Conservation (phyloP, 2,329 filamentous ascomycete species). For the Sporothrix sp. region DNA sequence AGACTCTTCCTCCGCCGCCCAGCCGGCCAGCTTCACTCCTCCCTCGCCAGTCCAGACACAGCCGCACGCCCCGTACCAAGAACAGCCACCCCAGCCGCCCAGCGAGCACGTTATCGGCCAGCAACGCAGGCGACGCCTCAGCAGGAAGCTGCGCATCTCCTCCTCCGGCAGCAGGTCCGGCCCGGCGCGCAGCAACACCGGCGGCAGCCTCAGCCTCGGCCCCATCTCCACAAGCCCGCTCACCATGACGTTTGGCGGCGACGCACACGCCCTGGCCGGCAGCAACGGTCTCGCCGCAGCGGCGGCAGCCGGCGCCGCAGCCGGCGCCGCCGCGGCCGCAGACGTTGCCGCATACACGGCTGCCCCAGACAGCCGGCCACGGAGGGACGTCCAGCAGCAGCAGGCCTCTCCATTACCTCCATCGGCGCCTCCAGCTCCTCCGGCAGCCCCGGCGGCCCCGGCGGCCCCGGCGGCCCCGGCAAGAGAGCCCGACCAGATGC, state of each 20-base stretch:
- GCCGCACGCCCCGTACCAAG: neutral
- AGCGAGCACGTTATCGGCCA: neutral
- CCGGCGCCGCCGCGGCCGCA: neutral
- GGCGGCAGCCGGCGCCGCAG: neutral
- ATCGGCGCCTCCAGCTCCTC: neutral
- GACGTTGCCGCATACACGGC: neutral
- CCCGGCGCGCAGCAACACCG: neutral
- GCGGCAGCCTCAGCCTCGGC: neutral
- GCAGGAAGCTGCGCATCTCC: too few species aligned
- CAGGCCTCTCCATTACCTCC: too few species aligned
- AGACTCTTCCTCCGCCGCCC: neutral
- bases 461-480: too few species aligned
- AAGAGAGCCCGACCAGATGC: too few species aligned
- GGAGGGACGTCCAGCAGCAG: neutral
- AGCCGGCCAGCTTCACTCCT: neutral
- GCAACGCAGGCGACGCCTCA: slow-evolving; percentile 1
- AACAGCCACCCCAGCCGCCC: neutral
- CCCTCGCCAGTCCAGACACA: neutral
- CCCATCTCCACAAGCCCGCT: slow-evolving; percentile 5
- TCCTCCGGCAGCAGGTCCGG: neutral
- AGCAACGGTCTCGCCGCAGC: neutral
- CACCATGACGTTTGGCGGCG: neutral
- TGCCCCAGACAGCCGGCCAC: neutral
- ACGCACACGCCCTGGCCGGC: neutral
- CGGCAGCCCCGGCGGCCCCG: too few species aligned